phyloP scores from a whole-genome alignment of 2,329 filamentous ascomycete species.

The Venturia aucupariae region DNA sequence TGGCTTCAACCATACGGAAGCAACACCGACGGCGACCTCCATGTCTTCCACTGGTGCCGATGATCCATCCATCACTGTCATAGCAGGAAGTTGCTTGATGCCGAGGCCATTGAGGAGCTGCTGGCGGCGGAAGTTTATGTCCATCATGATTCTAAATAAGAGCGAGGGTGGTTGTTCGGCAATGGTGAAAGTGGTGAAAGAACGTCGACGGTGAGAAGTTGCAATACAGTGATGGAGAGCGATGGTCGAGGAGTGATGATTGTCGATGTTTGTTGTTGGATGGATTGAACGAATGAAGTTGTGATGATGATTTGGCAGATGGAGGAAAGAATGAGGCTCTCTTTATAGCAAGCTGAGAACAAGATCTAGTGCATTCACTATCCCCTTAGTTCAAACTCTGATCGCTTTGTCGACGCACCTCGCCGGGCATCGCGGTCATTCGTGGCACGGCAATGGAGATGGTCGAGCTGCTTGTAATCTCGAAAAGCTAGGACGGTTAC shows the following conservation, averaged over 20 bases:
- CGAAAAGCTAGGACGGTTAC: not conserved
- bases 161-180: constrained; percentile 4
- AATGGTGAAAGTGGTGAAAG: not conserved
- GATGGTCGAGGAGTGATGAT: not conserved
- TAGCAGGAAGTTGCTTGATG: constrained; percentile 5
- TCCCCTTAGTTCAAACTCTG: not conserved
- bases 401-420: not conserved
- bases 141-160: constrained; percentile 4
- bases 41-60: not conserved
- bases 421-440: not conserved
- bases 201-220: not conserved
- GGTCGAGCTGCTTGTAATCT: not conserved
- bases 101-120: constrained; percentile 4
- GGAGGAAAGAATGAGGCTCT: not conserved
- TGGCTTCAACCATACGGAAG: not conserved
- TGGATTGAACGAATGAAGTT: not conserved
- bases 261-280: not conserved
- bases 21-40: not conserved
- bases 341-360: constrained; percentile 4
- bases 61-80: constrained; percentile 5
- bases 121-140: constrained; percentile 8
- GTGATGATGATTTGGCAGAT: not conserved
- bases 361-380: not conserved
- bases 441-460: not conserved
- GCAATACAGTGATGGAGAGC: not conserved